Percentiles rank a stretch among this genome's conserved stretches.
Conservation (phyloP, 2,329 filamentous ascomycete species). For the Botrytis tulipae region DNA sequence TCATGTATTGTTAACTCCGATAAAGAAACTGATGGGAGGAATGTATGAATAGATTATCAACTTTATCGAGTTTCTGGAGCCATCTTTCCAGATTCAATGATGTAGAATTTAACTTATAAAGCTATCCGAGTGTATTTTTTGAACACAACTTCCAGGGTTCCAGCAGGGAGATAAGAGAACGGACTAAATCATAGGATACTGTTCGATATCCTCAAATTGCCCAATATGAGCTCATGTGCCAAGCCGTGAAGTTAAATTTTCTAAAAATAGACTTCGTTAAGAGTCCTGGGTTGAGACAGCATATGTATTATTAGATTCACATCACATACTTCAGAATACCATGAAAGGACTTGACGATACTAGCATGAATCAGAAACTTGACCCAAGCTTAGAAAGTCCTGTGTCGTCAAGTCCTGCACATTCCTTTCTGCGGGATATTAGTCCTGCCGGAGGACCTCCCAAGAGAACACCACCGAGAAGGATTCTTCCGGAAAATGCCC, state of each 20-base stretch:
- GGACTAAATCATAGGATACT: not conserved
- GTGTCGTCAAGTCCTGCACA: not conserved
- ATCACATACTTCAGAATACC: not conserved
- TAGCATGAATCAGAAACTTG: not conserved
- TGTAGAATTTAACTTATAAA: not conserved
- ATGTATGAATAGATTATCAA: not conserved
- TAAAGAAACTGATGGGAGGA: not conserved
- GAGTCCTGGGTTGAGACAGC: not conserved
- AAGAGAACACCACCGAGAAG: not conserved
- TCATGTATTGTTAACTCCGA: not conserved
- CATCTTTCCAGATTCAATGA: not conserved
- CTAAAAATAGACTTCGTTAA: not conserved
- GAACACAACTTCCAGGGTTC: rapidly evolving
- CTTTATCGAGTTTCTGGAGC: not conserved
- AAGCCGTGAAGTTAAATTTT: rapidly evolving
- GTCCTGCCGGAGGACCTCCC: not conserved
- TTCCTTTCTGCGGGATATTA: not conserved
- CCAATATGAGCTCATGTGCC: not conserved
- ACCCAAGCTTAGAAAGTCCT: not conserved
- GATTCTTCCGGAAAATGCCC: too few species aligned
- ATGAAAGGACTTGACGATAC: not conserved
- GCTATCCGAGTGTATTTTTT: not conserved
- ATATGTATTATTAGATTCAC: not conserved
- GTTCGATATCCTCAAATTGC: rapidly evolving
- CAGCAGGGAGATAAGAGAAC: not conserved